Evolutionary conservation across 140 eudicot genomes (phyloP).

Genomic region (Stevia rebaudiana): DNA sequence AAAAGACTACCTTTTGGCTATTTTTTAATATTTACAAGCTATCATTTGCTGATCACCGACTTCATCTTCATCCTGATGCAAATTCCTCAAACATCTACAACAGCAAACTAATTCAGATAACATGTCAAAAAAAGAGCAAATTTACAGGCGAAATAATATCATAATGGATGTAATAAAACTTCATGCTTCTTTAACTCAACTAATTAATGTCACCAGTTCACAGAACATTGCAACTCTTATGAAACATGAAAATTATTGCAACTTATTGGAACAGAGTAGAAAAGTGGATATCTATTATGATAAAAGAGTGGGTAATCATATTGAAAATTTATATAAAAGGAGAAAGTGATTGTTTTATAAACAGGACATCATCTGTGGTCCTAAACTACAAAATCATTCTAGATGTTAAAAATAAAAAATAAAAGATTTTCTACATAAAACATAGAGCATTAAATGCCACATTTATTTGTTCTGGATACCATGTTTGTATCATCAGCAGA

Average conservation of each 20-base stretch:
- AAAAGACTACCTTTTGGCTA: constrained; percentile 25
- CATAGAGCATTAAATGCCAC: constrained; percentile 19
- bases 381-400: constrained; percentile 12
- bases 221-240: background rate
- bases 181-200: no score
- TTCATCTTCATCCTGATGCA: constrained; percentile 27
- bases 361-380: background rate
- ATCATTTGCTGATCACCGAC: constrained; percentile 22
- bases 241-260: background rate
- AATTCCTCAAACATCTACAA: constrained; percentile 21
- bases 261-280: background rate
- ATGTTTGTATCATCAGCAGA: constrained; percentile 17
- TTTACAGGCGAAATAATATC: background rate
- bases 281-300: background rate
- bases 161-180: background rate
- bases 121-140: background rate
- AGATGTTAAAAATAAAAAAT: background rate
- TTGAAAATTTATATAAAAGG: background rate
- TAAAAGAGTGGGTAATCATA: background rate
- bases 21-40: constrained; percentile 2
- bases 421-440: constrained; percentile 1
- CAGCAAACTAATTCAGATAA: background rate
- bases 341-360: background rate
- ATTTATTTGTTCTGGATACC: constrained; percentile 18
- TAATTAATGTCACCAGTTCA: no score